A percentile compares a stretch with the other conserved stretches of the same genome.
phyloP scores from a whole-genome alignment of 495 filamentous ascomycete genomes.

The Ascodesmis nigricans region DNA sequence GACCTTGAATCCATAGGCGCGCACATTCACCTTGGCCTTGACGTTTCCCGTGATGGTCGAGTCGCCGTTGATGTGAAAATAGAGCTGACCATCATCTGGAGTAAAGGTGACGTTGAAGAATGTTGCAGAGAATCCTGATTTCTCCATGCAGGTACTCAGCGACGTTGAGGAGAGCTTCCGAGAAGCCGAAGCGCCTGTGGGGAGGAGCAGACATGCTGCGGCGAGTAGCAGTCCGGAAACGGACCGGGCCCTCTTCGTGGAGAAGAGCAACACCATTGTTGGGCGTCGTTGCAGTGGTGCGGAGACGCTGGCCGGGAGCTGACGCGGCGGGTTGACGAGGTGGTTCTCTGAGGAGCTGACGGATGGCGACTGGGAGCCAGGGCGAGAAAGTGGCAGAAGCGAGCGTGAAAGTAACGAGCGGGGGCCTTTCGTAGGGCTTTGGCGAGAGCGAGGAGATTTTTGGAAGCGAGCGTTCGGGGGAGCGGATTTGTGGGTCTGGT shows the following conservation, averaged over 20 bases:
- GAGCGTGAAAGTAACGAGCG: too few species aligned
- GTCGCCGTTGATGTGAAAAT: conserved; percentile 53
- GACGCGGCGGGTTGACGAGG: not conserved
- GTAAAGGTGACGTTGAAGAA: conserved; percentile 59
- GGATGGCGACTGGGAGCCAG: too few species aligned
- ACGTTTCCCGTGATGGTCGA: conserved; percentile 67
- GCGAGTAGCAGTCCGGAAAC: conserved; percentile 21
- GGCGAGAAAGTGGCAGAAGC: too few species aligned
- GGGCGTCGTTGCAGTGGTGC: not conserved
- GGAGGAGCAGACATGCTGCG: too few species aligned
- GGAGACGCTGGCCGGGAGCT: not conserved
- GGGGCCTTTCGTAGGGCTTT: too few species aligned
- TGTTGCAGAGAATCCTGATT: conserved; percentile 56
- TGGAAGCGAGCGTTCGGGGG: too few species aligned
- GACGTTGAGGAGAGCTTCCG: conserved; percentile 32
- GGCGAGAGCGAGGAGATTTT: too few species aligned
- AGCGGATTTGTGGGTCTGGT: too few species aligned
- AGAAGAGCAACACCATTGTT: not conserved
- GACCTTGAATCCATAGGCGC: conserved; percentile 56
- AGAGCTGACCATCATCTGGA: conserved; percentile 45
- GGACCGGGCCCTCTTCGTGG: conserved; percentile 21
- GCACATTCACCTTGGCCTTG: conserved; percentile 45
- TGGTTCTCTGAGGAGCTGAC: not conserved
- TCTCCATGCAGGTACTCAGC: conserved; percentile 48
- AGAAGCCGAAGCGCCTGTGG: not conserved